Evolutionary conservation across 1,284 basidiomycete genomes (phyloP), one percentile per base, ranked within the genome.

Genomic region (Ganoderma boninense): DNA sequence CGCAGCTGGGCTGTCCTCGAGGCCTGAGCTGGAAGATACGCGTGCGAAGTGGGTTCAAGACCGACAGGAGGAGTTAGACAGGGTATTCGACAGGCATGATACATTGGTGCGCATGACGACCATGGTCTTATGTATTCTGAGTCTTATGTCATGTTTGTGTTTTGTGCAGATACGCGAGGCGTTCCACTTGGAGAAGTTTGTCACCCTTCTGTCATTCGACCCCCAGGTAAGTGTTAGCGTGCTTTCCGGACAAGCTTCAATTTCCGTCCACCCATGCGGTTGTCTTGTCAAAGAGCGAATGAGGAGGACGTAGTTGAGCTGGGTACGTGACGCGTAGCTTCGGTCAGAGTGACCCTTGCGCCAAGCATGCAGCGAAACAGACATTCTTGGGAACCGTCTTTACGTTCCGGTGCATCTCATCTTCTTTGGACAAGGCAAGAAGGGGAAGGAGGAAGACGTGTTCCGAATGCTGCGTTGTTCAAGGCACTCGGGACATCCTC

Each of bases 151-250:
- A 3, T 56, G 60, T 71, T 23, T 65, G 23, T 23, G 10, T 42
- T 7, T 2, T 32, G n/a, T 16, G 5, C 71, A 95, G 92, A 84
- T 97, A 65, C 88, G 95, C 71, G 95, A 97, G 80, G 85, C 89
- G 68, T 97, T 96, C 80, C 95, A 97, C 77, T 85, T 97, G 80
- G 92, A 96, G 74, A 85, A 91, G 69, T 97, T 93, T 77, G 86
- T 89, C 4, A 90, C 87, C 32, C 85, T 97, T 82, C 82, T 95
- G 54, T 85, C 85, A 6, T 97, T 90, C 80, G 87, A 96, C 79
- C 95, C 95, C 2, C 82, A 85, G 79, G 94, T 94, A 40, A 62
- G 60, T n/a, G 7, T 26, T 26, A 5, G n/a, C 13, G 23, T 16
- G 11, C 59, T 38, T 20, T 1, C 20, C 10, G 23, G 20, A 23